Evolutionary conservation across 805 yeast genomes (phyloP), one percentile per base, ranked within the genome.

Genomic region (Kluyveromyces siamensis): DNA sequence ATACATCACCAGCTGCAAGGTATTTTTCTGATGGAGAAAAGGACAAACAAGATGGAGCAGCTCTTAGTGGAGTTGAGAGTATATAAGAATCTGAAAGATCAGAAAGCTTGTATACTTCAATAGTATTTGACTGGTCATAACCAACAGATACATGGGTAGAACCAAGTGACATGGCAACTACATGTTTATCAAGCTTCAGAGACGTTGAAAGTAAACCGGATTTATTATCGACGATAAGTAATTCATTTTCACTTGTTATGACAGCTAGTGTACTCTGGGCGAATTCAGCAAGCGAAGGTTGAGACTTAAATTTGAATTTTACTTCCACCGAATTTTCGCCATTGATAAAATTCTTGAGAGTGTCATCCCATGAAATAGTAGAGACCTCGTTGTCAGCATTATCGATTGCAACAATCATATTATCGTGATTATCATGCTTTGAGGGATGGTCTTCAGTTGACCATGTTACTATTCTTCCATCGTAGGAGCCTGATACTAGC

Each of bases 341-440:
- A 27, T 56, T 60, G 2, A 56, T 62, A 27, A 72, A 52, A 13
- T 66, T 56, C 59, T 76, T 78, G 42, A 89, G 58, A 13, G 78
- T 78, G 60, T 87, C 96, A 66, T 91, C 99, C 98, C 98, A 93
- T 2, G 90, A 95, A 18, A 80, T 72, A n/a, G 88, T 73, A 46
- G 72, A 66, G 17, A 79, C 58, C 7, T 67, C 47, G 0, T 64
- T 58, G 11, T 60, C 58, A 6, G 53, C 55, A 21, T 55, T 59
- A 25, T 55, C 74, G 19, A 80, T 59, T 2, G 82, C 81, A 35
- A 78, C 80, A 41, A 91, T 75, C 52, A 83, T 75, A 55, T 89
- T 88, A 0, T 76, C 61, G 65, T 90, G 97, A 2, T 69, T 67
- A 1, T 65, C 61, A 13, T 60, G 56, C 27, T 21, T 33, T 10